Percentiles rank a stretch among this genome's conserved stretches.
These are phyloP conservation scores for Fraxinus nigra DNA, from an alignment of 305 asterid genomes.

Conservation along the genomic window DNA sequence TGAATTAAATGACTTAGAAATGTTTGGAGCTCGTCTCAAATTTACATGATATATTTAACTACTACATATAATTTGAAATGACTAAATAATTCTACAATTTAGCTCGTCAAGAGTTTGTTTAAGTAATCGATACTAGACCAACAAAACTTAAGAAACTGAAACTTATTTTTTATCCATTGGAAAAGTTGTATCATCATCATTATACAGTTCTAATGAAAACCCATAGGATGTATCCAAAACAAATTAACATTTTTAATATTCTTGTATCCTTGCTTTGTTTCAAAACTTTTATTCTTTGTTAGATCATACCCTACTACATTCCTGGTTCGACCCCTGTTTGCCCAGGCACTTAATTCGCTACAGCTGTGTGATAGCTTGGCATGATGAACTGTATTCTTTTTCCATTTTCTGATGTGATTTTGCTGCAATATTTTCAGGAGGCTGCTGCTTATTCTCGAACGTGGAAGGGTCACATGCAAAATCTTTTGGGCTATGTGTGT, in stretches of 20 bases:
- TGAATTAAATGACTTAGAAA: background rate
- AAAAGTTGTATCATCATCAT: background rate
- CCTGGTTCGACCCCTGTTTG: background rate
- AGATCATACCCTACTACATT: background rate
- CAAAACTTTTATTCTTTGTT: background rate
- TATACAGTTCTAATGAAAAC: background rate
- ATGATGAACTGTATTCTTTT: background rate
- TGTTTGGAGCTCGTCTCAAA: background rate
- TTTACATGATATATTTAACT: background rate
- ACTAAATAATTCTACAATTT: background rate
- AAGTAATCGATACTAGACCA: background rate
- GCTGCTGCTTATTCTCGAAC: constrained; percentile 99
- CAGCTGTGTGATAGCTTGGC: background rate
- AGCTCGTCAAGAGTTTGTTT: background rate
- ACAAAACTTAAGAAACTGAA: background rate
- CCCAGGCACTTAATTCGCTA: background rate
- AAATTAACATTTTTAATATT: background rate
- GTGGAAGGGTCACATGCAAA: constrained; percentile 99
- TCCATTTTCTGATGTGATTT: constrained; percentile 21
- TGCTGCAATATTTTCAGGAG: constrained; percentile 57
- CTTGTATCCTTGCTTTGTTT: background rate
- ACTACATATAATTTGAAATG: background rate
- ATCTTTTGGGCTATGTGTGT: constrained; percentile 91
- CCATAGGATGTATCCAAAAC: background rate
- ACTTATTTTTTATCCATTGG: background rate